Evolutionary conservation across 768 basidiomycete genomes (phyloP).

Genomic region (Grammothele lineata): DNA sequence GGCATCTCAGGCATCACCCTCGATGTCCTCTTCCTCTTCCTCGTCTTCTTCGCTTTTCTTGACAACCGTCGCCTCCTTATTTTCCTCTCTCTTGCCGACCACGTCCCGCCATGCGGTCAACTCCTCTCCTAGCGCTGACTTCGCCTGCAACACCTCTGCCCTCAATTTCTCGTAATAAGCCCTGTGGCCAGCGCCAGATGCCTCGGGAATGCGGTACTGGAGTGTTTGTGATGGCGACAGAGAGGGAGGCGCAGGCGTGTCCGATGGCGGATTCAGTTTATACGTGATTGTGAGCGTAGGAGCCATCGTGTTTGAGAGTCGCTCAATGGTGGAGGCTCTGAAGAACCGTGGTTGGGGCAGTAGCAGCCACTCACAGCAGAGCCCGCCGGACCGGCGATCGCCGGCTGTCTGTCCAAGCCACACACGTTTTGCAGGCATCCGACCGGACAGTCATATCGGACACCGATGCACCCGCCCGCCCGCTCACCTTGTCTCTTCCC

Average conservation of each 20-base stretch:
- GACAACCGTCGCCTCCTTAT: slow-evolving; percentile 48
- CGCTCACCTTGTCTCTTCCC: slow-evolving; percentile 6
- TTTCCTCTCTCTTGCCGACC: slow-evolving; percentile 59
- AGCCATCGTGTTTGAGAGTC: slow-evolving; percentile 8
- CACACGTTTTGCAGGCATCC: slow-evolving; percentile 3
- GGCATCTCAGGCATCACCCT: no score
- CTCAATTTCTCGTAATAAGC: slow-evolving; percentile 50
- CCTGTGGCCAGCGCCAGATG: slow-evolving; percentile 16
- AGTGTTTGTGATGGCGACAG: slow-evolving; percentile 24
- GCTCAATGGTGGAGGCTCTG: no score
- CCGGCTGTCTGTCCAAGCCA: slow-evolving; percentile 7
- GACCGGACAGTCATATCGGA: no score
- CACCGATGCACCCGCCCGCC: not conserved
- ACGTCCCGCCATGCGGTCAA: slow-evolving; percentile 73
- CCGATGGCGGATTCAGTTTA: slow-evolving; percentile 38
- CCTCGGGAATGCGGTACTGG: slow-evolving; percentile 18
- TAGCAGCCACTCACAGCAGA: no score
- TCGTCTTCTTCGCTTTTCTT: slow-evolving; percentile 39
- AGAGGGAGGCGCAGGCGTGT: slow-evolving; percentile 12
- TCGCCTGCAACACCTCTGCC: slow-evolving; percentile 47
- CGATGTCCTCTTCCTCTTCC: slow-evolving; percentile 45
- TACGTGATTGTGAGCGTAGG: slow-evolving; percentile 38
- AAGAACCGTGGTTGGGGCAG: no score
- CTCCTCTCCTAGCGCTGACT: slow-evolving; percentile 55
- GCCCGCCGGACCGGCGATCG: slow-evolving; percentile 18